These are phyloP conservation scores for Silene coronaria DNA, from an alignment of 179 eudicot species.

Conservation along the genomic window DNA sequence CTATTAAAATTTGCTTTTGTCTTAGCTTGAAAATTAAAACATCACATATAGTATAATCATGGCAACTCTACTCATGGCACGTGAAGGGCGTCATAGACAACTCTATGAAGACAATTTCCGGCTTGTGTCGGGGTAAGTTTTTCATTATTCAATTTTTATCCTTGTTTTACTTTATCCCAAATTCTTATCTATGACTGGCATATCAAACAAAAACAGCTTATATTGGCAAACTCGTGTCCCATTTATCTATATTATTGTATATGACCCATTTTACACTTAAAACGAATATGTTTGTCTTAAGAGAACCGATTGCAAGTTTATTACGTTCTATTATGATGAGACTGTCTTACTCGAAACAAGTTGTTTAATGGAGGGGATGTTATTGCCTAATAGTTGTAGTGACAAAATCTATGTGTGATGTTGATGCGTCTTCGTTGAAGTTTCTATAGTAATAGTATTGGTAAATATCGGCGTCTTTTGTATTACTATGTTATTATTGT, in stretches of 20 bases:
- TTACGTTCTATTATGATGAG: no score
- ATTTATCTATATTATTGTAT: no score
- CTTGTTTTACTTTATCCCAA: no score
- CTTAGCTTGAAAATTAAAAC: slow-evolving; percentile 4
- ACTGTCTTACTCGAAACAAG: neutral
- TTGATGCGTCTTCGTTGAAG: slow-evolving; percentile 6
- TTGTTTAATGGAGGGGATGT: neutral
- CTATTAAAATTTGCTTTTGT: neutral
- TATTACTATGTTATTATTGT: neutral
- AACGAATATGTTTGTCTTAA: no score
- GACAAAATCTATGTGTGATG: neutral
- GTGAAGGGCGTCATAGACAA: slow-evolving; percentile 46
- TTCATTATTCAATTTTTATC: neutral
- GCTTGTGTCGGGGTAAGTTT: slow-evolving; percentile 45
- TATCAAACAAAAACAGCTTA: no score
- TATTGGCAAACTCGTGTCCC: no score
- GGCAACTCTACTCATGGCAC: slow-evolving; percentile 28
- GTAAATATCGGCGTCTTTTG: slow-evolving; percentile 1
- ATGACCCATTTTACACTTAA: no score
- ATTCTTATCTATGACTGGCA: no score
- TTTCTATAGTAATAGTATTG: neutral
- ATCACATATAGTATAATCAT: slow-evolving; percentile 10
- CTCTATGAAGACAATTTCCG: slow-evolving; percentile 38
- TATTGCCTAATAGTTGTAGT: neutral
- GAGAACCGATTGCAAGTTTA: no score